A percentile compares a stretch with the other conserved stretches of the same genome.
Conservation (phyloP, 768 basidiomycete genomes). For the Suillus spraguei region DNA sequence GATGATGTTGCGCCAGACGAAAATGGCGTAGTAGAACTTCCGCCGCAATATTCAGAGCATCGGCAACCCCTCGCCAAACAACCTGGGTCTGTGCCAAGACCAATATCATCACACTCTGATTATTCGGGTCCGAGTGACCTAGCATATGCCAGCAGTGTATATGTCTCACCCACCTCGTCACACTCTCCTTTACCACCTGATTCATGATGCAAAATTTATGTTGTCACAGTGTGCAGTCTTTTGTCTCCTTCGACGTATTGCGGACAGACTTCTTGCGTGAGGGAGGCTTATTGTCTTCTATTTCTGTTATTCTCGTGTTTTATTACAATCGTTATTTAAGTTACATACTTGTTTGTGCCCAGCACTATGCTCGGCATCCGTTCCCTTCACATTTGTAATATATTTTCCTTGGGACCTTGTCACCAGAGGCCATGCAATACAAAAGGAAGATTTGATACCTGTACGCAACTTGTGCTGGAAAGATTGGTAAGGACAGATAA, state of each 20-base stretch:
- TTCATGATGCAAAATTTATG: constrained; percentile 10
- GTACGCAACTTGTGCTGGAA: background rate
- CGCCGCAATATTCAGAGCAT: constrained; percentile 68
- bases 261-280: constrained; percentile 6
- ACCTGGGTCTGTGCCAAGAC: constrained; percentile 13
- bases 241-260: constrained; percentile 4
- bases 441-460: background rate
- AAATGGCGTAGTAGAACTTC: constrained; percentile 68
- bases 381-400: constrained; percentile 9
- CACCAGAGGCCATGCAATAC: background rate
- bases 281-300: background rate
- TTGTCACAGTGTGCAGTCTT: background rate
- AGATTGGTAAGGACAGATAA: background rate
- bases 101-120: constrained; percentile 17
- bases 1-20: constrained; percentile 55
- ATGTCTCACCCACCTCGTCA: constrained; percentile 9
- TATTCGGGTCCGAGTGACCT: constrained; percentile 13
- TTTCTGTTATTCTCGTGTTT: background rate
- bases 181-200: constrained; percentile 16
- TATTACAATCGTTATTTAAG: constrained; percentile 2
- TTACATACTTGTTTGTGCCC: constrained; percentile 13
- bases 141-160: constrained; percentile 18
- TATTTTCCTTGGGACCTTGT: background rate
- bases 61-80: constrained; percentile 27
- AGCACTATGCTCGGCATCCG: constrained; percentile 8